Conservation (phyloP, 768 basidiomycete genomes). For the Mycena alexandri region DNA sequence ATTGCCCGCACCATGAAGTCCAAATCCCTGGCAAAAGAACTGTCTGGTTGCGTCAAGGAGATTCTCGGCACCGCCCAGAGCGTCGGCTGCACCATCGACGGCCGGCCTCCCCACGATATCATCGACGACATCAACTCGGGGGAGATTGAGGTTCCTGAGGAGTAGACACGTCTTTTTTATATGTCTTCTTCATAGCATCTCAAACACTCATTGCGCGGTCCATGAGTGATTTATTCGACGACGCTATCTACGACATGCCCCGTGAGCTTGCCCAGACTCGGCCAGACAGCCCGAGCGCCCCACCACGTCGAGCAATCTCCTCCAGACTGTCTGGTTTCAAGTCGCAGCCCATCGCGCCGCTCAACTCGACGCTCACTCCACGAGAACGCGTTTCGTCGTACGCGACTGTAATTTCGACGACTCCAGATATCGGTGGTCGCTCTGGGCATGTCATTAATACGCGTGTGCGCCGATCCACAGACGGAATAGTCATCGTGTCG, state of each 20-base stretch:
- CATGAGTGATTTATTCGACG: not conserved
- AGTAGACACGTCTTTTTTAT: slow-evolving; percentile 63
- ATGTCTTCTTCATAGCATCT: slow-evolving; percentile 42
- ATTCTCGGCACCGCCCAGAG: slow-evolving; percentile 98
- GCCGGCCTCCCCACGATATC: slow-evolving; percentile 91
- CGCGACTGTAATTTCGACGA: slow-evolving; percentile 73
- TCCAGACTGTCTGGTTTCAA: slow-evolving; percentile 69
- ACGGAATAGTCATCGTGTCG: slow-evolving; percentile 52
- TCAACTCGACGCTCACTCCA: slow-evolving; percentile 69
- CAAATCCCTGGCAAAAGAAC: slow-evolving; percentile 94
- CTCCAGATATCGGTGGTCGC: slow-evolving; percentile 71
- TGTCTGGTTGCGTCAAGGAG: slow-evolving; percentile 94
- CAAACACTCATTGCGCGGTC: slow-evolving; percentile 27
- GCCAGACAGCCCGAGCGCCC: slow-evolving; percentile 76
- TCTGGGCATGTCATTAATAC: slow-evolving; percentile 79
- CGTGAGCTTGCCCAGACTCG: slow-evolving; percentile 68
- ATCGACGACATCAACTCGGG: slow-evolving; percentile 90
- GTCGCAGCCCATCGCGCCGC: slow-evolving; percentile 69
- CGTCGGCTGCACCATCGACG: slow-evolving; percentile 96
- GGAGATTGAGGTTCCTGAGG: slow-evolving; percentile 88
- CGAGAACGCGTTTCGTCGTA: slow-evolving; percentile 69
- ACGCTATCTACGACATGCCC: slow-evolving; percentile 36
- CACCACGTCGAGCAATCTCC: slow-evolving; percentile 80
- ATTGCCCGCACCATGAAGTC: slow-evolving; percentile 96
- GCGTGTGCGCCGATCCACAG: slow-evolving; percentile 57